phyloP scores from a whole-genome alignment of 345 rosid species.

The Atalantia buxifolia region DNA sequence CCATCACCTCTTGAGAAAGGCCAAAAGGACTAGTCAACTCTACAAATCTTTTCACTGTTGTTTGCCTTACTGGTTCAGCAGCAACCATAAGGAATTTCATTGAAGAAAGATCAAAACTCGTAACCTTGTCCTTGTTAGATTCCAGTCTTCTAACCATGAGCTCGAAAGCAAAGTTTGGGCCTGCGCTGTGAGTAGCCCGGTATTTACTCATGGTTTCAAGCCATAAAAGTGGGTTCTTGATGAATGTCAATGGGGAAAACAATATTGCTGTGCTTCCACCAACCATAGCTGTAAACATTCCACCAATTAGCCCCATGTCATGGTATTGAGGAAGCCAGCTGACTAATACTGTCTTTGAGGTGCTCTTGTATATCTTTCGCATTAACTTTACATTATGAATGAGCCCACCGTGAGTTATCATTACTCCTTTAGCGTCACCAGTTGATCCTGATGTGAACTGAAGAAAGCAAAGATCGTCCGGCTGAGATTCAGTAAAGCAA shows the following conservation, averaged over 20 bases:
- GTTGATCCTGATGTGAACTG: slow-evolving; percentile 77
- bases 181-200: slow-evolving; percentile 63
- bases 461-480: slow-evolving; percentile 52
- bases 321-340: slow-evolving; percentile 84
- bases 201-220: slow-evolving; percentile 53
- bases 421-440: slow-evolving; percentile 72
- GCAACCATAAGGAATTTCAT: slow-evolving; percentile 68
- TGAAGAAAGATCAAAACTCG: slow-evolving; percentile 56
- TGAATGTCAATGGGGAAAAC: slow-evolving; percentile 59
- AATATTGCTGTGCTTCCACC: slow-evolving; percentile 57
- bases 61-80: slow-evolving; percentile 69
- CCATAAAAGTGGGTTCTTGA: slow-evolving; percentile 65
- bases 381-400: slow-evolving; percentile 65
- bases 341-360: slow-evolving; percentile 53
- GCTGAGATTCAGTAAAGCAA: slow-evolving; percentile 28
- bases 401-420: slow-evolving; percentile 63
- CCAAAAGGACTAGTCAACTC: slow-evolving; percentile 54
- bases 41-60: slow-evolving; percentile 47
- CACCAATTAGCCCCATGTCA: slow-evolving; percentile 76
- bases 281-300: slow-evolving; percentile 60
- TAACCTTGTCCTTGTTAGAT: slow-evolving; percentile 32
- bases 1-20: slow-evolving; percentile 62
- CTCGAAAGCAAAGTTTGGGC: slow-evolving; percentile 70
- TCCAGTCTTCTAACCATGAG: slow-evolving; percentile 55
- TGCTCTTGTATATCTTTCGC: slow-evolving; percentile 50